phyloP scores from a whole-genome alignment of 106 monocot genomes.

The Acorus calamus region DNA sequence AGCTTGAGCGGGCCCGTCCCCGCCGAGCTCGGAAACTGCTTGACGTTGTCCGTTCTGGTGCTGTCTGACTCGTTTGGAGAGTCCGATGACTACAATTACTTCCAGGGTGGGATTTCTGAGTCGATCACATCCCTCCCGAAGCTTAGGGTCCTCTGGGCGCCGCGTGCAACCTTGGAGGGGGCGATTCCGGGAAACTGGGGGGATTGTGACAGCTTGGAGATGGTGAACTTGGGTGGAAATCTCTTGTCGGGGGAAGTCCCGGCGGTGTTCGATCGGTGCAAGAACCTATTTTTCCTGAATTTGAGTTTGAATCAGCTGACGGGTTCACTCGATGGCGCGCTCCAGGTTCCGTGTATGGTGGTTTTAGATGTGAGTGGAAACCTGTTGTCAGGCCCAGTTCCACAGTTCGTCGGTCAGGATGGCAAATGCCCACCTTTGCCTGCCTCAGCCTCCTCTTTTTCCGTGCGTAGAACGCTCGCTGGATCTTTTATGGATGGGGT shows the following conservation, averaged over 20 bases:
- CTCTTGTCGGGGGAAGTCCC: constrained; percentile 47
- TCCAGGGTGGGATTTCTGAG: constrained; percentile 57
- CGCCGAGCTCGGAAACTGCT: constrained; percentile 62
- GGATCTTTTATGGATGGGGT: constrained; percentile 4
- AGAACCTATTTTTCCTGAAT: constrained; percentile 62
- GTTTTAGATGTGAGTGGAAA: constrained; percentile 78
- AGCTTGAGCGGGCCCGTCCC: constrained; percentile 62
- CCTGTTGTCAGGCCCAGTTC: constrained; percentile 52
- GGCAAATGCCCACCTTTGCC: constrained; percentile 17
- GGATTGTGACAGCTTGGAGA: constrained; percentile 54
- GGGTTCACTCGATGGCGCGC: constrained; percentile 41
- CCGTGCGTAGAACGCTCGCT: neutral
- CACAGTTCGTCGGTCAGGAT: constrained; percentile 24
- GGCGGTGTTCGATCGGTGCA: constrained; percentile 28
- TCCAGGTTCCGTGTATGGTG: constrained; percentile 63
- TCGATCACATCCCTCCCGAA: constrained; percentile 49
- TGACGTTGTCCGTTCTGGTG: constrained; percentile 48
- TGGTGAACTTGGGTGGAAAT: constrained; percentile 68
- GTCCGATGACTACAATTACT: constrained; percentile 52
- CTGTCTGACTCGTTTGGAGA: constrained; percentile 36
- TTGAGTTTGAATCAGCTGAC: constrained; percentile 69
- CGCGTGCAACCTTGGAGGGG: constrained; percentile 55
- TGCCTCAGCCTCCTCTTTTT: no score
- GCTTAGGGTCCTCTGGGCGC: constrained; percentile 80
- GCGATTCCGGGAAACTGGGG: constrained; percentile 69